Base-by-base conservation (phyloP, 2,329 filamentous ascomycete species). In the Emergomyces pasteurianus region DNA sequence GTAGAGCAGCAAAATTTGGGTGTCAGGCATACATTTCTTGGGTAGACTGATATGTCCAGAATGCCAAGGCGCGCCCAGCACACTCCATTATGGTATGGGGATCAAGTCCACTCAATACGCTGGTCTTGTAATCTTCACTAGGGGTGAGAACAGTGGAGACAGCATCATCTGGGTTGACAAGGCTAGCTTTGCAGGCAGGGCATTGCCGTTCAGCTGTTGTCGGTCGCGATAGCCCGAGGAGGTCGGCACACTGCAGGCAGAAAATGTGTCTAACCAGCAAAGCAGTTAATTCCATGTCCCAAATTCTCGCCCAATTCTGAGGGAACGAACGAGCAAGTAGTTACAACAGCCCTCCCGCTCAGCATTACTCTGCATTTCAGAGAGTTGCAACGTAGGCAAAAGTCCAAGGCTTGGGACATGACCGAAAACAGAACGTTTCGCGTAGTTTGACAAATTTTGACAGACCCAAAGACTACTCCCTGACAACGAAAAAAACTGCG, bases 81-180 rank as follows among this genome's bases (percentile, higher is more conserved):
- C 90, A 95, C 67, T 96, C 92, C 81, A 95, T 90, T 64, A 96
- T 88, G 36, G 86, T 80, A 40, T 81, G 86, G 0, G 92, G 92
- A 63, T 85, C 89, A 0, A 96, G 76, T 0, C 92, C 92, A 68
- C 89, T 90, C 12, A 96, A 78, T 0, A 95, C 83, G 63, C 86
- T 92, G 0, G 89, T 90, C 73, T 95, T 95, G 78, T 94, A 95
- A 65, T 95, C 90, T 68, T 96, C 92, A 0, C 85, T 86, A 0
- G 90, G 90, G 63, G 86, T 88, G 47, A 96, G 79, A 36, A 85
- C 81, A 0, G 86, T 83, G 23, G 86, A 79, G 10, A 88, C 84
- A 3, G 86, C 88, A 75, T 95, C 90, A 66, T 95, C 88, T 0
- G 84, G 84, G 64, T 86, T 88, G 8, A 78, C 76, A 2, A 96